Evolutionary conservation across 1,284 basidiomycete genomes (phyloP).

Genomic region (Microbotryomycetes sp.): DNA sequence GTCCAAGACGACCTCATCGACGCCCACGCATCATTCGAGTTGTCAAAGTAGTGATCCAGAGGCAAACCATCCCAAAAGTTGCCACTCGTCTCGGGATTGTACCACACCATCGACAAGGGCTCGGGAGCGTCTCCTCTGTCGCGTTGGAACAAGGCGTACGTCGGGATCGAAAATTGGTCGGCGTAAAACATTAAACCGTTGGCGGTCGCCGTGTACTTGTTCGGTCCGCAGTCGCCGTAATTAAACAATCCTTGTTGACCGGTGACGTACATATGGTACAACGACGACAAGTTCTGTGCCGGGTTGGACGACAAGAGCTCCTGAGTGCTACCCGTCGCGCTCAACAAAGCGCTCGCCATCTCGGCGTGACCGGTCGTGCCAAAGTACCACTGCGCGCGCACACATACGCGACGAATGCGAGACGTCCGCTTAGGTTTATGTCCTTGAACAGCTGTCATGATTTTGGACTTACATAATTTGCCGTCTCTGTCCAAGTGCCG

Average conservation of each 20-base stretch:
- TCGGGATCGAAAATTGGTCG: constrained; percentile 54
- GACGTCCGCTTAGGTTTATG: background rate
- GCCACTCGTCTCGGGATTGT: constrained; percentile 70
- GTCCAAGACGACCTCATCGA: constrained; percentile 92
- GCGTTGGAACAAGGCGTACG: constrained; percentile 81
- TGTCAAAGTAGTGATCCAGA: constrained; percentile 75
- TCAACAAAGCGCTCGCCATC: constrained; percentile 71
- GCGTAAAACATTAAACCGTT: constrained; percentile 65
- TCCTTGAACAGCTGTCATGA: background rate
- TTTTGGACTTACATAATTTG: constrained; percentile 56
- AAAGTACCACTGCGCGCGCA: constrained; percentile 43
- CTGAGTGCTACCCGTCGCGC: constrained; percentile 78
- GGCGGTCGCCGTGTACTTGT: constrained; percentile 82
- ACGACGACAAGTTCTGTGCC: constrained; percentile 64
- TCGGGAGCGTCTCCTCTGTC: constrained; percentile 81
- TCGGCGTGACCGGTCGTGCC: constrained; percentile 84
- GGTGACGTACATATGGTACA: constrained; percentile 83
- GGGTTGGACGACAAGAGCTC: constrained; percentile 63
- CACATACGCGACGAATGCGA: background rate
- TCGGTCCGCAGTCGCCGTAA: constrained; percentile 89
- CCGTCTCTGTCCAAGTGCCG: constrained; percentile 91
- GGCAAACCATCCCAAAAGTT: constrained; percentile 84
- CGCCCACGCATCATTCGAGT: constrained; percentile 67
- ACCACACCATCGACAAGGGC: constrained; percentile 96
- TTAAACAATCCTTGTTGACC: constrained; percentile 84